Evolutionary conservation across 2,329 filamentous ascomycete species (phyloP), one percentile per base, ranked within the genome.

Genomic region (Akanthomyces muscarius): DNA sequence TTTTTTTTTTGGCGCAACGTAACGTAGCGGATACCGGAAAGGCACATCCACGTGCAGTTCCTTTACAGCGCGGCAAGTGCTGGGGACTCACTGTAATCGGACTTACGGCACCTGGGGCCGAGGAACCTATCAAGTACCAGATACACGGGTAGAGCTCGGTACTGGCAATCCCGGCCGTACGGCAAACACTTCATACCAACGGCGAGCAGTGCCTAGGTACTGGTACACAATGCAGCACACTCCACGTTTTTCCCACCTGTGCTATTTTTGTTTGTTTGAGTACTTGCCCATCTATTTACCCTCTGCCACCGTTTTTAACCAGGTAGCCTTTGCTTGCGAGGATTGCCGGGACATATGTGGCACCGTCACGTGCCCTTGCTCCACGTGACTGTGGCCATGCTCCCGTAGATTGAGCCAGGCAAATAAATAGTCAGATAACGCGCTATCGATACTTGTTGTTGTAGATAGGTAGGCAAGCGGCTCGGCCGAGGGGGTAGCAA

Each of bases 11-110:
- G 53, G 54, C 53, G 61, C 38, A 57, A 62, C 18, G 54, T 58
- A 63, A 53, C 47, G 61, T 62, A 57, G 61, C 53, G 61, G 53
- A 48, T 63, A 63, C 47, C 3, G 21, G 48, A 5, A 36, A 54
- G 38, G 25, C 25, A 48, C 57, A 33, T 61, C 57, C 57, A 61
- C 59, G 50, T 61, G 48, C 41, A 41, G 50, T 13, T 13, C 13
- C 21, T 41, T 47, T n/a, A 18, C 57, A 41, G 59, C 21, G 41
- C 58, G 18, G 36, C 2, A 47, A 18, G 30, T 13, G 42, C 42
- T 25, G 11, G 11, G 14, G 18, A 52, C 52, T 44, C 52, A 47
- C 51, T 56, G 44, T 50, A 56, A 56, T 44, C 44, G 52, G 60
- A 33, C 52, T 36, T 38, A 41, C 44, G 54, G 13, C 16, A 16